A percentile compares a stretch with the other conserved stretches of the same genome.
Evolutionary conservation across 805 yeast genomes (phyloP).

Genomic region (Lachancea sp.): DNA sequence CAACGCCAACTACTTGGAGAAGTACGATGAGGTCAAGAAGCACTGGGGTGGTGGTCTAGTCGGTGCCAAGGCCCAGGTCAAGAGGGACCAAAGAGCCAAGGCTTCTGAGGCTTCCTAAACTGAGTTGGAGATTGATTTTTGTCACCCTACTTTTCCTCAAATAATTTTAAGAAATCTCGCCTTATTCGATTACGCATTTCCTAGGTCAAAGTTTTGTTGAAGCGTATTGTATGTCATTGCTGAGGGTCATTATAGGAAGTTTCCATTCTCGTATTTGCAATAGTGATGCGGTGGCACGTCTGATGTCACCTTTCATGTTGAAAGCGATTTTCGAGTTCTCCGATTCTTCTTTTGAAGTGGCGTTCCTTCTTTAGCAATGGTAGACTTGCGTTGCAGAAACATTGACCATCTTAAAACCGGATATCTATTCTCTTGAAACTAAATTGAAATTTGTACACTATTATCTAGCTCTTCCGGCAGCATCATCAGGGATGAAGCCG

Average conservation of each 20-base stretch:
- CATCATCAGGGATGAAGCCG: constrained; percentile 3
- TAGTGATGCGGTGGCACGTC: not conserved
- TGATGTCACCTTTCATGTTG: not conserved
- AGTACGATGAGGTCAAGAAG: constrained; percentile 93
- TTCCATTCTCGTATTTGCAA: not conserved
- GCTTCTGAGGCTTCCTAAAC: constrained; percentile 37
- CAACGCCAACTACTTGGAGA: constrained; percentile 87
- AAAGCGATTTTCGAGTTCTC: not conserved
- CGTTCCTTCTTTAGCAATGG: not conserved
- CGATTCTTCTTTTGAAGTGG: constrained; percentile 8
- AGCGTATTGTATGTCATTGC: constrained; percentile 5
- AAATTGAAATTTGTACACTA: constrained; percentile 1
- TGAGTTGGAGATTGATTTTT: constrained; percentile 5
- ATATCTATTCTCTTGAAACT: not conserved
- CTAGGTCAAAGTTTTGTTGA: constrained; percentile 9
- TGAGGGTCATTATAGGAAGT: constrained; percentile 10
- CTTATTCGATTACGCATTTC: constrained; percentile 3
- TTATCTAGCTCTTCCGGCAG: not conserved
- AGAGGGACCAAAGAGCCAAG: constrained; percentile 70
- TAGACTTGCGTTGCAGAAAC: constrained; percentile 6
- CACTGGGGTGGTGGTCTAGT: constrained; percentile 99
- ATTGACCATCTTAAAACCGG: not conserved
- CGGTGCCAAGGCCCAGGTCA: constrained; percentile 90
- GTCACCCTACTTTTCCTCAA: constrained; percentile 6
- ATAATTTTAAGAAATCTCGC: constrained; percentile 6